Evolutionary conservation across 2,329 filamentous ascomycete species (phyloP).

Genomic region (Colletotrichum incanum): DNA sequence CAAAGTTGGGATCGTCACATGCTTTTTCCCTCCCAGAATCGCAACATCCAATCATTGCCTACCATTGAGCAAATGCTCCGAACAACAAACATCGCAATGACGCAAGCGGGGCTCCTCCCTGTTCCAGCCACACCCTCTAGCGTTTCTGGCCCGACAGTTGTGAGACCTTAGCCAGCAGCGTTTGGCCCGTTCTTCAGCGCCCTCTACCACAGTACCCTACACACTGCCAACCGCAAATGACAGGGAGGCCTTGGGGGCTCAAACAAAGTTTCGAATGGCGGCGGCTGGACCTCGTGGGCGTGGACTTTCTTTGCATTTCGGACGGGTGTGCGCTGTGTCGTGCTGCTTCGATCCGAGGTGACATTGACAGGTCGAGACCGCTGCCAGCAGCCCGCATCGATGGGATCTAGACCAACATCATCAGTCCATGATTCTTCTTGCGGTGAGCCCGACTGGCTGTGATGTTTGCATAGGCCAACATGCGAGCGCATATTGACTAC

Average conservation of each 20-base stretch:
- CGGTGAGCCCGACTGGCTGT: slow-evolving; percentile 17
- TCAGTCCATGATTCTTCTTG: slow-evolving; percentile 35
- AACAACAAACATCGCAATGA: slow-evolving; percentile 31
- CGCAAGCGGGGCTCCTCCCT: slow-evolving; percentile 36
- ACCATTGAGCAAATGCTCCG: slow-evolving; percentile 33
- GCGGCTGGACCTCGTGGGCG: slow-evolving; percentile 29
- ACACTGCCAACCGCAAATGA: slow-evolving; percentile 9
- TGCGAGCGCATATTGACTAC: not conserved
- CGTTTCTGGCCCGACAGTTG: slow-evolving; percentile 21
- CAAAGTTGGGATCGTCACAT: slow-evolving; percentile 36
- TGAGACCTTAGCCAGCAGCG: slow-evolving; percentile 24
- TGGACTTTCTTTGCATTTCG: not conserved
- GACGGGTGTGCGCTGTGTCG: not conserved
- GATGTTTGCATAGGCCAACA: slow-evolving; percentile 15
- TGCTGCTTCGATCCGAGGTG: not conserved
- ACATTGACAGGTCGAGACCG: slow-evolving; percentile 1
- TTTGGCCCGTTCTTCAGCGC: slow-evolving; percentile 33
- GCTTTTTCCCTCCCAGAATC: slow-evolving; percentile 21
- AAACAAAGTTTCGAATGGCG: slow-evolving; percentile 26
- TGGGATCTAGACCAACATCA: slow-evolving; percentile 28
- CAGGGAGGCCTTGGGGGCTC: slow-evolving; percentile 7
- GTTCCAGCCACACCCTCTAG: slow-evolving; percentile 24
- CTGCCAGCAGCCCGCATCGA: not conserved
- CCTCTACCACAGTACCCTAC: slow-evolving; percentile 1
- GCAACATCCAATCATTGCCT: slow-evolving; percentile 24